These are phyloP conservation scores for Nakaseomyces nivariensis DNA, from an alignment of 1,139 yeast species.

Conservation along the genomic window DNA sequence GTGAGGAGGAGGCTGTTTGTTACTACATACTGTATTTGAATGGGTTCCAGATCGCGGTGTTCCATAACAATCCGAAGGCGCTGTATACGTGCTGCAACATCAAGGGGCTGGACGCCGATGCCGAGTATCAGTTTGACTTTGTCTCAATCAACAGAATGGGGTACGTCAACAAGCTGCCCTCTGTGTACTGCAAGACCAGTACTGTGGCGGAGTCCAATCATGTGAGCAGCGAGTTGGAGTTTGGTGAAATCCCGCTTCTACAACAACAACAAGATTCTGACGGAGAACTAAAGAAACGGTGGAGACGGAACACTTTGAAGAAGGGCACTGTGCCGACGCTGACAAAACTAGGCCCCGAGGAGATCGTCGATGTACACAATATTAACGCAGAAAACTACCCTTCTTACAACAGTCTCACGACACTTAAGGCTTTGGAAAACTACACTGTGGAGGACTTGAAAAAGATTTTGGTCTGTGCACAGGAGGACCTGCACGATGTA, in stretches of 20 bases:
- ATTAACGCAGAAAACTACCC: conserved; percentile 7
- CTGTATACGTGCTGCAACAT: conserved; percentile 35
- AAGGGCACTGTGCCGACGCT: background rate
- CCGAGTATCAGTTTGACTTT: conserved; percentile 46
- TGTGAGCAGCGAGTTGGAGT: conserved; percentile 5
- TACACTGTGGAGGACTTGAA: conserved; percentile 27
- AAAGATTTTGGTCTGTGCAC: conserved; percentile 25
- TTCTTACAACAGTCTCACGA: conserved; percentile 21
- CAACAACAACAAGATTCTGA: background rate
- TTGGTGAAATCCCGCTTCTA: background rate
- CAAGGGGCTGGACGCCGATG: conserved; percentile 37
- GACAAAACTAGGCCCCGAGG: background rate
- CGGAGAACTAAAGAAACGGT: background rate
- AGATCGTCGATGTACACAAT: background rate
- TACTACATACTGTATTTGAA: conserved; percentile 24
- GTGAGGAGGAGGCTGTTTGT: conserved; percentile 12
- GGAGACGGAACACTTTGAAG: conserved; percentile 12
- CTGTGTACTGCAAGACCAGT: conserved; percentile 38
- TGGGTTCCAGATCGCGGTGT: conserved; percentile 23
- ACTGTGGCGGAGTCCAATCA: background rate
- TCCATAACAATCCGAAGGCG: conserved; percentile 23
- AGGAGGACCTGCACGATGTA: conserved; percentile 29
- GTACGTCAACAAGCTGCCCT: conserved; percentile 38
- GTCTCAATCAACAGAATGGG: conserved; percentile 42
- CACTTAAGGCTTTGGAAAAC: conserved; percentile 23